These are phyloP conservation scores for Tardiomyces blankii DNA, from an alignment of 1,139 yeast species.

Conservation along the genomic window DNA sequence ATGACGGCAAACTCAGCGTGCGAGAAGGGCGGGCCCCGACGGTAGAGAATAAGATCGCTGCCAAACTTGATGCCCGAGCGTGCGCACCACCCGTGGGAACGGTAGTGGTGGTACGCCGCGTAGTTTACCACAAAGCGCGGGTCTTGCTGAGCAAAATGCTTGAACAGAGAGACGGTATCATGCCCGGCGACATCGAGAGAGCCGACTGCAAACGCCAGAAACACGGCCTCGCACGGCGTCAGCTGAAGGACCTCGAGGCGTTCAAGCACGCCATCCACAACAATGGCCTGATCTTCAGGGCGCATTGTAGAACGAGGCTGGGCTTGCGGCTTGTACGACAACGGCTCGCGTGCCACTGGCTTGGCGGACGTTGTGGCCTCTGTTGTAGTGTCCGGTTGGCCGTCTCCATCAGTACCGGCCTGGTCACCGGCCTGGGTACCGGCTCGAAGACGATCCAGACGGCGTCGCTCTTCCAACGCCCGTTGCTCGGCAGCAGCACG, in stretches of 20 bases:
- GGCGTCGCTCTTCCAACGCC: constrained; percentile 19
- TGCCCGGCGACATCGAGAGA: constrained; percentile 23
- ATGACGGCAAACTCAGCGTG: constrained; percentile 79
- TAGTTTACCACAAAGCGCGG: constrained; percentile 41
- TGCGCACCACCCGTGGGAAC: constrained; percentile 92
- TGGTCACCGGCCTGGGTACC: not conserved
- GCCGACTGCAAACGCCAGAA: constrained; percentile 45
- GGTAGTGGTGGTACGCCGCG: constrained; percentile 73
- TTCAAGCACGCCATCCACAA: constrained; percentile 28
- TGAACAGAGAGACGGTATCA: not conserved
- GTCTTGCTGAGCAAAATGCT: constrained; percentile 17
- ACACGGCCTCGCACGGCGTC: constrained; percentile 67
- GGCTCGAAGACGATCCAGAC: constrained; percentile 9
- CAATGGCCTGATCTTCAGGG: constrained; percentile 14
- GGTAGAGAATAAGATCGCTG: constrained; percentile 66
- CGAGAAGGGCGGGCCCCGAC: constrained; percentile 88
- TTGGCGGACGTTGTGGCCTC: not conserved
- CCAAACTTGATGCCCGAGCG: constrained; percentile 90
- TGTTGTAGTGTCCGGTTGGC: not conserved
- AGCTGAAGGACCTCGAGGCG: constrained; percentile 61
- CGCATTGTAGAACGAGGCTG: constrained; percentile 2
- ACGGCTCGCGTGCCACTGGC: not conserved
- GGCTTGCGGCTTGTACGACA: not conserved
- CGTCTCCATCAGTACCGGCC: not conserved
- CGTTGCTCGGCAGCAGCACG: constrained; percentile 27